Evolutionary conservation across 768 basidiomycete genomes (phyloP), one percentile per base, ranked within the genome.

Genomic region (Leucocoprinus sp.): DNA sequence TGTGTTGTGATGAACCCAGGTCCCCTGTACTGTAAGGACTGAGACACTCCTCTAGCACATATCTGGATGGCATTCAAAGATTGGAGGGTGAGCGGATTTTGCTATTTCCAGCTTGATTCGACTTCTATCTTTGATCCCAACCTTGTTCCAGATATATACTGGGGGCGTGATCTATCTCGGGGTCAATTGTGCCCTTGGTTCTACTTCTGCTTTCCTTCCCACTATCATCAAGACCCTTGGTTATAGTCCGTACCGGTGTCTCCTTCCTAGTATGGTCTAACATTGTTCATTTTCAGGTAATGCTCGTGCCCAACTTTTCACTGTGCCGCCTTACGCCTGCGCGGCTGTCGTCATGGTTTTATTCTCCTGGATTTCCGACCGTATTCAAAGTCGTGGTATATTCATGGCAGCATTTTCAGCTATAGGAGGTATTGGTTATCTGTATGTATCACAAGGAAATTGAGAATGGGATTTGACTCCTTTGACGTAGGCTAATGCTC

Each of bases 251-350:
- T 65, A 21, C 31, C 31, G 31, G n/a, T n/a, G n/a, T n/a, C 26
- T 28, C 43, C 2, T 37, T 14, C 12, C 7, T 7, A 39, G 24
- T 8, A 15, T 27, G 27, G 11, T 21, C 46, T 54, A 42, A 55
- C 31, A 26, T 40, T 37, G 24, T 41, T 22, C 5, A 7, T 31
- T 5, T 14, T 27, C 46, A 85, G 84, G 74, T 23, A 72, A 76
- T 50, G 82, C 84, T 11, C 60, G 69, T 26, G 77, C 83, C 0
- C 85, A 91, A 54, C 57, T 90, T 1, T 69, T 87, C 41, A 87
- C 87, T 0, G 85, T 91, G 3, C 86, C 87, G 2, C 89, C 89
- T 2, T 90, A 91, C 55, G 81, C 78, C 1, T 78, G 82, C 15
- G 75, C 80, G 2, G 75, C 84, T 1, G 63, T 80, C 8, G 71